Conservation (phyloP, 2,329 filamentous ascomycete genomes). For the Triangularia verruculosa region DNA sequence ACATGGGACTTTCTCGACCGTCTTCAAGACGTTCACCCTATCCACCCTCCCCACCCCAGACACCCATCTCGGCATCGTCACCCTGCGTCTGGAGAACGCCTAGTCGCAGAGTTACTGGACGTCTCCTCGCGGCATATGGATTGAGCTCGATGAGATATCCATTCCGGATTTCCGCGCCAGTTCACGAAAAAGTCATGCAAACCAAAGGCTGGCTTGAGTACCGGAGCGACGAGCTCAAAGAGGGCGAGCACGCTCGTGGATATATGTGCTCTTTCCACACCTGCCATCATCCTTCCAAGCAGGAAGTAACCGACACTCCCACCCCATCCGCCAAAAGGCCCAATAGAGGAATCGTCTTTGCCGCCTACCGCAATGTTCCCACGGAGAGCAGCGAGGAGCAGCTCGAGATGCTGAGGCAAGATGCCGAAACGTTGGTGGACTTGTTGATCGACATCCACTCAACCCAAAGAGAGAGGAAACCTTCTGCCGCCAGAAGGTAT, state of each 20-base stretch:
- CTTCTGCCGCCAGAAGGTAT: background rate
- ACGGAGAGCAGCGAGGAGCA: conserved; percentile 39
- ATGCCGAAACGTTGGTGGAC: conserved; percentile 53
- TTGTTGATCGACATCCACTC: conserved; percentile 50
- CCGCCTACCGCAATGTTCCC: conserved; percentile 47
- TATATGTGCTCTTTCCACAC: conserved; percentile 55
- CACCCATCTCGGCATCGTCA: background rate
- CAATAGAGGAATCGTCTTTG: conserved; percentile 55
- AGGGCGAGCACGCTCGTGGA: conserved; percentile 48
- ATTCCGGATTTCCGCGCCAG: conserved; percentile 48
- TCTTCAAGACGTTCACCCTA: conserved; percentile 12
- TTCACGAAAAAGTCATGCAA: conserved; percentile 50
- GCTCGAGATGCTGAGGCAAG: conserved; percentile 45
- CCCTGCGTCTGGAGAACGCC: conserved; percentile 16
- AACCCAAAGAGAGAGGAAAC: conserved; percentile 11
- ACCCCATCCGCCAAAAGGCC: conserved; percentile 24
- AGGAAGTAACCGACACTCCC: conserved; percentile 4
- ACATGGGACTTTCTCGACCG: conserved; percentile 24
- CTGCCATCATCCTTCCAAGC: conserved; percentile 29
- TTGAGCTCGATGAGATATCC: conserved; percentile 49
- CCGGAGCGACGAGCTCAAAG: conserved; percentile 40
- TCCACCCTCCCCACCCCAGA: conserved; percentile 15
- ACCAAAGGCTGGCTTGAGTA: conserved; percentile 54
- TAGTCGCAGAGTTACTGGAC: conserved; percentile 40
- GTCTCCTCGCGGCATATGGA: conserved; percentile 54